Conservation (phyloP, 2,329 filamentous ascomycete genomes). For the Lecanosticta acicola region DNA sequence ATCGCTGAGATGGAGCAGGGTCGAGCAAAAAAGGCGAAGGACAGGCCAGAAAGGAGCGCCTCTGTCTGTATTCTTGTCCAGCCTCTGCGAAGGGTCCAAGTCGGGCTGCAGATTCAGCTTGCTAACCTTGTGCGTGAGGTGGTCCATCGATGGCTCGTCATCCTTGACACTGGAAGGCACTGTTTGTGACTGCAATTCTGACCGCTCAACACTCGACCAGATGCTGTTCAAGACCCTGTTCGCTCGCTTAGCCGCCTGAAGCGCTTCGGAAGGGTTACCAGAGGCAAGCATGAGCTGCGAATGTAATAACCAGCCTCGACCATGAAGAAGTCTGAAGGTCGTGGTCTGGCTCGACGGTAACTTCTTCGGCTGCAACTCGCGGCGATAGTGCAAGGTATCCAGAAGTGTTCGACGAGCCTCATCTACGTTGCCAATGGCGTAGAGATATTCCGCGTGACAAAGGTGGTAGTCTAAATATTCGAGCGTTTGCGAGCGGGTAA, state of each 20-base stretch:
- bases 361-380: constrained; percentile 12
- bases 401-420: constrained; percentile 16
- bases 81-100: constrained; percentile 15
- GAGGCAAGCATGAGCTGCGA: constrained; percentile 19
- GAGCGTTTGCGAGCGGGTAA: no score
- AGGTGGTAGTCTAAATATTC: constrained; percentile 40
- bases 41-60: constrained; percentile 75
- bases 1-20: constrained; percentile 66
- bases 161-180: no score
- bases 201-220: constrained; percentile 25
- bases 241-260: constrained; percentile 26
- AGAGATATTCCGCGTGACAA: constrained; percentile 18
- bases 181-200: background rate
- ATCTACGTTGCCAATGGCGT: constrained; percentile 20
- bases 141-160: constrained; percentile 15
- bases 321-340: constrained; percentile 22
- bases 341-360: constrained; percentile 19
- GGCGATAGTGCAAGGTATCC: constrained; percentile 15
- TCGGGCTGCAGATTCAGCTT: constrained; percentile 29
- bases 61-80: constrained; percentile 26
- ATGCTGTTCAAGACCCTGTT: constrained; percentile 25
- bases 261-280: constrained; percentile 18
- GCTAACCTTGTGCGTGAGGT: constrained; percentile 27
- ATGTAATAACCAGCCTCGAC: constrained; percentile 26
- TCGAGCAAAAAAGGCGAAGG: constrained; percentile 65